Conservation (phyloP, 2,329 filamentous ascomycete genomes). For the Trichoderma semiorbis region DNA sequence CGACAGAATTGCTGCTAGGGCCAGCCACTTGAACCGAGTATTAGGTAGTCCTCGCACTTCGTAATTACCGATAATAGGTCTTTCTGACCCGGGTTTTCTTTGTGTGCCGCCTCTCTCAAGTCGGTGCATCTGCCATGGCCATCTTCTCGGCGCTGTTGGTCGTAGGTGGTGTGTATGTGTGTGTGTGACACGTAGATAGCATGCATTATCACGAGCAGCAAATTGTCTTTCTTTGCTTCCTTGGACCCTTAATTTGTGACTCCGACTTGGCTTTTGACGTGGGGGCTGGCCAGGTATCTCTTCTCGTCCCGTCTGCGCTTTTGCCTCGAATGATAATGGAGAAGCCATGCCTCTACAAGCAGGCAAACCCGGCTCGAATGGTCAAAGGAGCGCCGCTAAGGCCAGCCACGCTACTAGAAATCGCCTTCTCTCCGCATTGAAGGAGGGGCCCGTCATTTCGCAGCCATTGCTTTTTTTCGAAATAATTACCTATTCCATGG, state of each 20-base stretch:
- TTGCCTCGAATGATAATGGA: background rate
- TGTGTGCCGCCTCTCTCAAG: background rate
- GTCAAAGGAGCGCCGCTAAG: constrained; percentile 12
- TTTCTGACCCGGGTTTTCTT: background rate
- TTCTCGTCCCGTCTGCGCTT: background rate
- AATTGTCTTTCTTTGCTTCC: background rate
- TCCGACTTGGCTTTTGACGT: background rate
- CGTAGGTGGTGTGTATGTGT: background rate
- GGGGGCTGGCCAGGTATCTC: background rate
- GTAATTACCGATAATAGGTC: background rate
- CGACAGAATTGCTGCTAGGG: background rate
- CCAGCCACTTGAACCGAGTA: background rate
- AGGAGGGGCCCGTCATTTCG: background rate
- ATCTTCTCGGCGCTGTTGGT: background rate
- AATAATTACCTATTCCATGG: background rate
- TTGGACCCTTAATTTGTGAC: background rate
- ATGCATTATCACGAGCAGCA: background rate
- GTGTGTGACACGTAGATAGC: background rate
- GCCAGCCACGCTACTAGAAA: background rate
- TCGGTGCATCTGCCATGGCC: background rate
- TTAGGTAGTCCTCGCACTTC: background rate
- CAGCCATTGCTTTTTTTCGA: background rate
- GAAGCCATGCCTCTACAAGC: background rate
- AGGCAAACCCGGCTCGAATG: constrained; percentile 8
- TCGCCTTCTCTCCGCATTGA: constrained; percentile 6